Conservation (phyloP, 768 basidiomycete species). For the Cytidiella melzeri region DNA sequence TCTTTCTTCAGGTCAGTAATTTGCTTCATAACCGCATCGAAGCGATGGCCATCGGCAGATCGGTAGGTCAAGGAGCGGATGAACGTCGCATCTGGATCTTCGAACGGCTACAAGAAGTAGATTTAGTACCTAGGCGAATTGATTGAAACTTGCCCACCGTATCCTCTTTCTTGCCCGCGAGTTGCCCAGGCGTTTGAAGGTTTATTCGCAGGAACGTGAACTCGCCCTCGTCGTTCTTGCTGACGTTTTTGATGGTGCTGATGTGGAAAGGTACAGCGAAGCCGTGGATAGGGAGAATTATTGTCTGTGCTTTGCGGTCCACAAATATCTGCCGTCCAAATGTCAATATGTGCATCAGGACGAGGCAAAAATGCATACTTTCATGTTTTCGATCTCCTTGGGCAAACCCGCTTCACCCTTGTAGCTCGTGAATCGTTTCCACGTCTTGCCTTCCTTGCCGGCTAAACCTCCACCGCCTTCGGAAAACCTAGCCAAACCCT, state of each 20-base stretch:
- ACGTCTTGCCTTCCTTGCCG: slow-evolving; percentile 85
- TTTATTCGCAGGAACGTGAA: slow-evolving; percentile 94
- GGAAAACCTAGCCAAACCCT: slow-evolving; percentile 78
- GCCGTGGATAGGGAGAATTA: slow-evolving; percentile 89
- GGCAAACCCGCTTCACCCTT: slow-evolving; percentile 91
- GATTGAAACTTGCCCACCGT: slow-evolving; percentile 80
- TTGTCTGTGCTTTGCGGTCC: slow-evolving; percentile 84
- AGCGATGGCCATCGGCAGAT: slow-evolving; percentile 82
- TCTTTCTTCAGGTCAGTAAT: slow-evolving; percentile 96
- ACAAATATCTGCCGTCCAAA: slow-evolving; percentile 63
- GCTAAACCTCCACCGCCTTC: slow-evolving; percentile 70
- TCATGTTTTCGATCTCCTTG: slow-evolving; percentile 68
- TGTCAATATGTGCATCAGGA: slow-evolving; percentile 3
- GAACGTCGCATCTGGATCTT: slow-evolving; percentile 94
- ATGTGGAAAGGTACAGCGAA: slow-evolving; percentile 98
- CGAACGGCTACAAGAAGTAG: slow-evolving; percentile 63
- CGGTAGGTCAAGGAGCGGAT: slow-evolving; percentile 94
- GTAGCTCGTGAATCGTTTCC: slow-evolving; percentile 96
- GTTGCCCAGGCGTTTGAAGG: slow-evolving; percentile 96
- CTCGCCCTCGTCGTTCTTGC: slow-evolving; percentile 95
- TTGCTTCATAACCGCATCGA: slow-evolving; percentile 82
- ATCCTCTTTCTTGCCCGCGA: slow-evolving; percentile 97
- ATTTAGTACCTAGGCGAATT: not conserved
- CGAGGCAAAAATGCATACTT: slow-evolving; percentile 43
- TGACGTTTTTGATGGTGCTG: slow-evolving; percentile 96